Evolutionary conservation across 106 monocot species (phyloP).

Genomic region (Alisma plantagoaquatica): DNA sequence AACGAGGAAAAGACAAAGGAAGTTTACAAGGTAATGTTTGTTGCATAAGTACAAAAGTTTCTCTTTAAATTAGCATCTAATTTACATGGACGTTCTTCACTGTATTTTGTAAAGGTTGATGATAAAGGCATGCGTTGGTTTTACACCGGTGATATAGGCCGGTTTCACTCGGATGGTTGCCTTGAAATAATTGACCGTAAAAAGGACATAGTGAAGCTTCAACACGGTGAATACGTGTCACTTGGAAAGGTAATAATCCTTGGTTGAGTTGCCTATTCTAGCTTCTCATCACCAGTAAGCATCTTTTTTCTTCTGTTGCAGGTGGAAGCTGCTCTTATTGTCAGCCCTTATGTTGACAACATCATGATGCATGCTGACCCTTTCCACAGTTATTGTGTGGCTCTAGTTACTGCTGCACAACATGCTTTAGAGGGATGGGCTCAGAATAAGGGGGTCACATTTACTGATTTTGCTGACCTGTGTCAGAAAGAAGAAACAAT

Average conservation of each 20-base stretch:
- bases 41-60: background rate
- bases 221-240: slow-evolving; percentile 97
- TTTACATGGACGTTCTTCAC: background rate
- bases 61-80: background rate
- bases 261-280: no score
- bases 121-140: slow-evolving; percentile 89
- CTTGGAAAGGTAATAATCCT: slow-evolving; percentile 67
- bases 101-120: slow-evolving; percentile 41
- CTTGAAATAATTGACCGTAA: slow-evolving; percentile 97
- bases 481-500: slow-evolving; percentile 57
- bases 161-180: slow-evolving; percentile 63
- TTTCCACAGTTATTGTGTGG: slow-evolving; percentile 79
- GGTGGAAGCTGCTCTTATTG: slow-evolving; percentile 79
- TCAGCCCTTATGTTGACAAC: slow-evolving; percentile 87
- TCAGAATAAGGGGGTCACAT: slow-evolving; percentile 43
- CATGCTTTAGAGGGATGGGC: slow-evolving; percentile 80
- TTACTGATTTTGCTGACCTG: slow-evolving; percentile 47
- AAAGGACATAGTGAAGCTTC: slow-evolving; percentile 97
- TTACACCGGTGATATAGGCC: slow-evolving; percentile 88
- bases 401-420: slow-evolving; percentile 51
- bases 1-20: slow-evolving; percentile 92
- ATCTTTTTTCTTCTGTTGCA: slow-evolving; percentile 19
- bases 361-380: slow-evolving; percentile 93
- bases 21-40: slow-evolving; percentile 68
- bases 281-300: no score